These are phyloP conservation scores for Tirmania nivea DNA, from an alignment of 495 filamentous ascomycete genomes.

Conservation along the genomic window DNA sequence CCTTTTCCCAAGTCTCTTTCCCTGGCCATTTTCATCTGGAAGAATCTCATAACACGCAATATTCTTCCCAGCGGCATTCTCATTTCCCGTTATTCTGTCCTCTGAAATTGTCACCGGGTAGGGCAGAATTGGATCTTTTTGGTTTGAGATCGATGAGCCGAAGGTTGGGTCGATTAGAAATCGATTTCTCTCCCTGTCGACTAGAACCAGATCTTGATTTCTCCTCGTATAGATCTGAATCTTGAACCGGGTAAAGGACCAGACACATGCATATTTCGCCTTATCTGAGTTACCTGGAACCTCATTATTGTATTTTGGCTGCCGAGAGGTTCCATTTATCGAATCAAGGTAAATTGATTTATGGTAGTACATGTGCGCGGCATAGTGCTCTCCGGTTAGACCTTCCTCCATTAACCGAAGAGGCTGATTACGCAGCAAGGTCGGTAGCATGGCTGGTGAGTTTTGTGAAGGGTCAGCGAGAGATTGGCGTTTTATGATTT, in stretches of 20 bases:
- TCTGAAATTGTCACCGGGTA: neutral
- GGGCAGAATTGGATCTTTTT: neutral
- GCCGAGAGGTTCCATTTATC: neutral
- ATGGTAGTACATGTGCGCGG: constrained; percentile 82
- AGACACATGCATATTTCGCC: neutral
- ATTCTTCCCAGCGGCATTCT: neutral
- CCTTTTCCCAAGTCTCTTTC: neutral
- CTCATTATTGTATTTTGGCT: neutral
- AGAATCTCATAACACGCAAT: neutral
- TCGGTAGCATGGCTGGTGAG: constrained; percentile 28
- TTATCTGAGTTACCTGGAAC: neutral
- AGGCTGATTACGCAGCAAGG: constrained; percentile 50
- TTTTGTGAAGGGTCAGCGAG: neutral
- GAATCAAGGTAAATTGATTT: constrained; percentile 37
- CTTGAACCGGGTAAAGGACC: neutral
- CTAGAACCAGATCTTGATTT: neutral
- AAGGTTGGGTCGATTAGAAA: neutral
- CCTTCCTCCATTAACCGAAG: constrained; percentile 71
- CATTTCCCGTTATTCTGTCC: neutral
- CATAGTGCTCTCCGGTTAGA: constrained; percentile 62
- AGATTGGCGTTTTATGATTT: neutral
- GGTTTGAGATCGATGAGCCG: neutral
- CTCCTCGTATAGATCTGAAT: neutral
- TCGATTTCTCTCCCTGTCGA: neutral
- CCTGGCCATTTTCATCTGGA: neutral